phyloP scores from a whole-genome alignment of 2,329 filamentous ascomycete species.

The Neophaeococcomyces mojaviensis region DNA sequence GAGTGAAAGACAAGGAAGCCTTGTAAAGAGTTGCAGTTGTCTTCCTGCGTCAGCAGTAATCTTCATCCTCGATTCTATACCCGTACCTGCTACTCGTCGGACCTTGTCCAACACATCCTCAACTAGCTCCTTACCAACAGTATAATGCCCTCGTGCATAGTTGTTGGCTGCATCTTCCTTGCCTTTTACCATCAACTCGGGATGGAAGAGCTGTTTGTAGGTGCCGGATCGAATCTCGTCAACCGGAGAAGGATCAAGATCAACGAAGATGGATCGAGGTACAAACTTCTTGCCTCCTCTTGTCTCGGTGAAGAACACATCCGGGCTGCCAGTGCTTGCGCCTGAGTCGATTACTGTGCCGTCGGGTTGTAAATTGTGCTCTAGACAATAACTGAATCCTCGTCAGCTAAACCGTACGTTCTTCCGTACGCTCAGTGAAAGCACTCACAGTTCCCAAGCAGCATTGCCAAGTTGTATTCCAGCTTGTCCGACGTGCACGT shows the following conservation, averaged over 20 bases:
- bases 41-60: constrained; percentile 30
- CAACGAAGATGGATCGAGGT: constrained; percentile 60
- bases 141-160: constrained; percentile 63
- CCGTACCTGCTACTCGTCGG: constrained; percentile 54
- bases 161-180: constrained; percentile 65
- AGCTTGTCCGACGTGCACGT: constrained; percentile 62
- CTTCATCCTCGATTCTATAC: not conserved
- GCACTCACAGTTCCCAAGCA: constrained; percentile 60
- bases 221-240: constrained; percentile 59
- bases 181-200: constrained; percentile 58
- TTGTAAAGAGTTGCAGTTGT: constrained; percentile 59
- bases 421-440: constrained; percentile 8
- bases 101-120: constrained; percentile 58
- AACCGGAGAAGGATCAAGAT: constrained; percentile 59
- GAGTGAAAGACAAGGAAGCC: constrained; percentile 64
- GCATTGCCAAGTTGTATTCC: constrained; percentile 61
- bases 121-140: constrained; percentile 60
- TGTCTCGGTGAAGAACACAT: constrained; percentile 62
- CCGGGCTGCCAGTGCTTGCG: constrained; percentile 50
- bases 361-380: constrained; percentile 57
- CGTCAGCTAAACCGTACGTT: constrained; percentile 2
- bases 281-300: constrained; percentile 60
- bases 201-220: constrained; percentile 59
- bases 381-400: constrained; percentile 52
- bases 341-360: too few relatives aligned